phyloP scores from a whole-genome alignment of 2,329 filamentous ascomycete genomes.

The Hymenoscyphus fraxineus region DNA sequence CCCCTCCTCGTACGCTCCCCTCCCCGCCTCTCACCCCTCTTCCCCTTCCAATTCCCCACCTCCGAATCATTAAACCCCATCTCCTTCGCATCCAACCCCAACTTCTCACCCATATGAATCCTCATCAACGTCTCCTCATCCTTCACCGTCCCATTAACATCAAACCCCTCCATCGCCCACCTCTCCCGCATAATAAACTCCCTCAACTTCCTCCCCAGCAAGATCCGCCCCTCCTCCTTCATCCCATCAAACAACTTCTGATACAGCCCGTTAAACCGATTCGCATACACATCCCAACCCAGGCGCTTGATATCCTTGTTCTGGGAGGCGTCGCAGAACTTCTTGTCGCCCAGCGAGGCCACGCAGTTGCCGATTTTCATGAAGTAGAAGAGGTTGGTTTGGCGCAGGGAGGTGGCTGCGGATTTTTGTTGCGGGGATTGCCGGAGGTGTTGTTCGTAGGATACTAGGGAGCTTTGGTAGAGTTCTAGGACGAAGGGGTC shows the following conservation, averaged over 20 bases:
- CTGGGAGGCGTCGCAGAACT: not conserved
- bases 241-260: not conserved
- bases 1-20: too few relatives aligned
- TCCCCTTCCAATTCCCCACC: not conserved
- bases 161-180: not conserved
- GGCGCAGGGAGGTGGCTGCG: too few relatives aligned
- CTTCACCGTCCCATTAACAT: not conserved
- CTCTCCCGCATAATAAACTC: not conserved
- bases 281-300: not conserved
- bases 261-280: not conserved
- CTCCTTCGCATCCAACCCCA: too few relatives aligned
- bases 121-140: not conserved
- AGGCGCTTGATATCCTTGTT: not conserved
- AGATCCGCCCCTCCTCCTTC: not conserved
- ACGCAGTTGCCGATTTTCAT: not conserved
- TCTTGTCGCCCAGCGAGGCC: not conserved
- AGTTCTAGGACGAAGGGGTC: too few relatives aligned
- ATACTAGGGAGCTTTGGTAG: too few relatives aligned
- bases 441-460: too few relatives aligned
- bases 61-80: not conserved
- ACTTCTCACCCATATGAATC: too few relatives aligned
- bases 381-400: not conserved
- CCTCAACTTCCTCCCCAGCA: not conserved
- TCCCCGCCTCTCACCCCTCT: not conserved
- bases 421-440: too few relatives aligned